phyloP scores from a whole-genome alignment of 768 basidiomycete species.

The Mrakia blollopis region DNA sequence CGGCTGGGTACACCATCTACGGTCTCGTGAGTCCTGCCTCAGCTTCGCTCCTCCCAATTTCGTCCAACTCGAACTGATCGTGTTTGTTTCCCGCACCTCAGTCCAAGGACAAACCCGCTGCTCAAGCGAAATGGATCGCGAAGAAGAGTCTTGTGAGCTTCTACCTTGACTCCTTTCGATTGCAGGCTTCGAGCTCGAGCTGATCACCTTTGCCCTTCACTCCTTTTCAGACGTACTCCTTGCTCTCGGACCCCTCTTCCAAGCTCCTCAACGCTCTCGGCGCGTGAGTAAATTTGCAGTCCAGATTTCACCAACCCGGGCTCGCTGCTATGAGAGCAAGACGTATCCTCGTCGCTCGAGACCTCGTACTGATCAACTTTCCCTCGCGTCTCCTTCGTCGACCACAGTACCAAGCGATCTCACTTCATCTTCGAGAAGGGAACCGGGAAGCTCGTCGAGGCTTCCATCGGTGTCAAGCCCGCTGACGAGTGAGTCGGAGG shows the following conservation, averaged over 20 bases:
- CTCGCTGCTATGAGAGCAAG: no score
- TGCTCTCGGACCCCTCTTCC: no score
- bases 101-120: slow-evolving; percentile 57
- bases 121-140: slow-evolving; percentile 57
- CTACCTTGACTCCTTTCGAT: no score
- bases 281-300: no score
- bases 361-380: neutral
- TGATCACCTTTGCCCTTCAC: no score
- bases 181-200: no score
- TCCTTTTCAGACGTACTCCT: no score
- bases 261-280: slow-evolving; percentile 74
- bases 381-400: neutral
- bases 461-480: slow-evolving; percentile 63
- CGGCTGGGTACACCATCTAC: slow-evolving; percentile 49
- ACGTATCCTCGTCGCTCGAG: neutral
- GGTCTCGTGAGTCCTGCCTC: slow-evolving; percentile 15
- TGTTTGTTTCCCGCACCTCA: neutral
- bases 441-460: slow-evolving; percentile 73
- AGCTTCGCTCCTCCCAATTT: slow-evolving; percentile 42
- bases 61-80: neutral
- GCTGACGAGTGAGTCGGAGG: slow-evolving; percentile 34
- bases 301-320: no score
- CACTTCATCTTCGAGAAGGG: slow-evolving; percentile 92
- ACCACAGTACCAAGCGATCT: slow-evolving; percentile 70
- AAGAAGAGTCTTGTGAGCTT: no score